Conservation (phyloP, 768 basidiomycete species). For the Rhizopogon salebrosus region DNA sequence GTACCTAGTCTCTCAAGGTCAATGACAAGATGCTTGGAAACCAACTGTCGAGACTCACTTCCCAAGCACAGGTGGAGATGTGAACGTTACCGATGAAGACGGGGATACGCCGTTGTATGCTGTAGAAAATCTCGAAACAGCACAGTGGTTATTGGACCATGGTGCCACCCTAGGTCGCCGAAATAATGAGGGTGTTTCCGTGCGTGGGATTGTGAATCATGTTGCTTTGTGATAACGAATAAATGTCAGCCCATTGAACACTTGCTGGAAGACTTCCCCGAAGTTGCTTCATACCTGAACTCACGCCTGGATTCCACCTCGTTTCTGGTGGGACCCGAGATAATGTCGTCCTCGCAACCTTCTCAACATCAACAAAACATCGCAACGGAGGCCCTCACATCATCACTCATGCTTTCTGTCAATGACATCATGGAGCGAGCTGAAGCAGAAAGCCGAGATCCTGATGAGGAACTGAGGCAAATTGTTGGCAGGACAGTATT, state of each 20-base stretch:
- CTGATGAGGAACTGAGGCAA: constrained; percentile 58
- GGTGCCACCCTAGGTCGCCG: constrained; percentile 60
- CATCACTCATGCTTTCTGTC: constrained; percentile 58
- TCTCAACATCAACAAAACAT: constrained; percentile 67
- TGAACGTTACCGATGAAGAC: constrained; percentile 81
- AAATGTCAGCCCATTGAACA: constrained; percentile 58
- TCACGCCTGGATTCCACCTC: constrained; percentile 23
- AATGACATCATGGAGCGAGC: constrained; percentile 63
- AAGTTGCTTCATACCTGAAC: constrained; percentile 59
- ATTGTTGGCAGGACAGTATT: constrained; percentile 62
- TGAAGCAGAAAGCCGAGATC: constrained; percentile 53
- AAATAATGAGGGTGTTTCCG: constrained; percentile 74
- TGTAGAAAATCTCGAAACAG: constrained; percentile 77
- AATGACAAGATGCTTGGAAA: constrained; percentile 6
- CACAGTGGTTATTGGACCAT: constrained; percentile 70
- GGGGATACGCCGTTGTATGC: constrained; percentile 92
- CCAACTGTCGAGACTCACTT: neutral
- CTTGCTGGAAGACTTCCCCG: constrained; percentile 66
- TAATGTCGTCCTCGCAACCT: constrained; percentile 25
- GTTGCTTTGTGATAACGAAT: constrained; percentile 8
- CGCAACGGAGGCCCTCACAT: constrained; percentile 67
- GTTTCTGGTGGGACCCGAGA: neutral
- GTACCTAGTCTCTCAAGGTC: constrained; percentile 74
- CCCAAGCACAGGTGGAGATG: constrained; percentile 63
- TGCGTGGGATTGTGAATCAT: constrained; percentile 32